Base-by-base conservation (phyloP, 345 rosid species). In the Linum tenue region DNA sequence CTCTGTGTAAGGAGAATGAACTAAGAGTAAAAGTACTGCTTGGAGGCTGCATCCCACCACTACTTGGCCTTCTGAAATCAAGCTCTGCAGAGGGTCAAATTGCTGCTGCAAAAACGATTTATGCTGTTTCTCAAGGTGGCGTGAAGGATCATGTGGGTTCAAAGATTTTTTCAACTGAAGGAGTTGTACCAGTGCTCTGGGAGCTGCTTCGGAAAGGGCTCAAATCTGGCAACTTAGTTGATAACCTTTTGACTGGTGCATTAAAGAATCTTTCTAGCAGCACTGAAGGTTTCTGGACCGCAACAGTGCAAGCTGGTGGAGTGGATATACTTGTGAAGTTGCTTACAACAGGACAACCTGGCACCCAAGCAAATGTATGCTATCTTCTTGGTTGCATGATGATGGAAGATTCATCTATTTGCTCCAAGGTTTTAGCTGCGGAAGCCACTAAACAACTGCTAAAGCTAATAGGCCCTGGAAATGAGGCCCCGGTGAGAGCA, bases 41-140 rank as follows among this genome's bases (percentile, higher is more conserved):
- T 74, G 99, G 99, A 55, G 99, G 99, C 65, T 95, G 99, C 84
- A 95, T 95, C 78, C 99, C 99, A 4, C 99, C 98, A 11, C 78
- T 95, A 90, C 97, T 95, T 72, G 97, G 96, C 68, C 96, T 95
- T 68, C 99, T 95, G 72, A 95, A 87, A 75, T 91, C 97, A 65
- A 91, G 84, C 81, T 95, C 99, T 48, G 85, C 85, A 31, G 99
- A 91, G 65, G 91, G 97, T 75, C 99, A 95, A 80, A 86, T 92
- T 70, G 91, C 99, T 39, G 87, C 99, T 37, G 98, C 99, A 50
- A 91, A 95, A 74, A 95, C 98, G 59, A 83, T 95, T 65, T 85
- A 82, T 78, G 97, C 99, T 43, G 99, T 95, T 74, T 95, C 98
- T 70, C 98, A 89, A 80, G 98, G 86, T 61, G 99, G 98, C 59